These are phyloP conservation scores for Fusarium sp. DNA, from an alignment of 2,329 filamentous ascomycete species.

Conservation along the genomic window DNA sequence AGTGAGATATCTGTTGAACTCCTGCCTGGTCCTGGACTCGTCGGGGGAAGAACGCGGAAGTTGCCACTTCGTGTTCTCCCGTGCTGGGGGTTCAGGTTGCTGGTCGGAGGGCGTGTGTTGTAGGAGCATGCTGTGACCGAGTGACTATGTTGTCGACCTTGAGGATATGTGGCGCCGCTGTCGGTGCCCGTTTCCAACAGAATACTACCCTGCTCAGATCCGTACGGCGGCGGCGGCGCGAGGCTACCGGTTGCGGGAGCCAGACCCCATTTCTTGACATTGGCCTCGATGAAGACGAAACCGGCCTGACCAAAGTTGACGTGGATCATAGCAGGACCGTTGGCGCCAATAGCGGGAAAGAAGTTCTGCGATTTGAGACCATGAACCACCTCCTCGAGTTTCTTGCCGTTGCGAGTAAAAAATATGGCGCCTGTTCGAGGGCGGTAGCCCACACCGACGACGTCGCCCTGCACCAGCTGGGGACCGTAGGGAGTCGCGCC, in stretches of 20 bases:
- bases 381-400: conserved; percentile 92
- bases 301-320: conserved; percentile 98
- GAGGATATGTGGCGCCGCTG: conserved; percentile 63
- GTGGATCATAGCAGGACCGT: conserved; percentile 90
- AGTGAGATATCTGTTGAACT: conserved; percentile 97
- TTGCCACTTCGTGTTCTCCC: conserved; percentile 82
- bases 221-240: conserved; percentile 95
- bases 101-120: conserved; percentile 56
- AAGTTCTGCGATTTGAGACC: conserved; percentile 96
- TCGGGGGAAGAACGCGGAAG: conserved; percentile 79
- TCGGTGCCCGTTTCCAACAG: conserved; percentile 86
- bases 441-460: conserved; percentile 94
- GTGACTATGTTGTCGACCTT: conserved; percentile 59
- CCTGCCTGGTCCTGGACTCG: conserved; percentile 88
- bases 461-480: conserved; percentile 89
- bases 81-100: conserved; percentile 71
- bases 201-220: conserved; percentile 96
- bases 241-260: conserved; percentile 96
- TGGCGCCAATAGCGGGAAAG: conserved; percentile 97
- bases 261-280: conserved; percentile 99
- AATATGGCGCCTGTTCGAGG: conserved; percentile 95
- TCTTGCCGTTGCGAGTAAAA: conserved; percentile 98
- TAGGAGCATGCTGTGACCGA: conserved; percentile 54
- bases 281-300: conserved; percentile 98
- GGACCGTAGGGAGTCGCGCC: conserved; percentile 83